A percentile compares a stretch with the other conserved stretches of the same genome.
These are phyloP conservation scores for Scutellaria baicalensis DNA, from an alignment of 257 asterid species.

Conservation along the genomic window DNA sequence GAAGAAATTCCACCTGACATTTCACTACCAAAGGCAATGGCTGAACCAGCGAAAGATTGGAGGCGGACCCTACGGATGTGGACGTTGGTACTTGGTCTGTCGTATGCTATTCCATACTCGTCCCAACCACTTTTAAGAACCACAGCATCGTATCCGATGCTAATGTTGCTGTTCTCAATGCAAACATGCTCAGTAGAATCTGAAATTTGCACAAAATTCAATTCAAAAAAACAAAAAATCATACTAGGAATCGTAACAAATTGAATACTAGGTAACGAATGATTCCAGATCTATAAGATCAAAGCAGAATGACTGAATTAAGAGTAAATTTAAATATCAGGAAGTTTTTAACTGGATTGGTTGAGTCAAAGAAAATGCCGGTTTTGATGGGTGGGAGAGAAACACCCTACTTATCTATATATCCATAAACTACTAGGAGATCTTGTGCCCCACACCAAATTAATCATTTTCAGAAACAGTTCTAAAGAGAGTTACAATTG, in stretches of 20 bases:
- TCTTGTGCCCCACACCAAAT: too few relatives aligned
- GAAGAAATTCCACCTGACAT: constrained; percentile 92
- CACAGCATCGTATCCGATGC: constrained; percentile 64
- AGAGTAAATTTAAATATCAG: too few relatives aligned
- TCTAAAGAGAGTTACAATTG: too few relatives aligned
- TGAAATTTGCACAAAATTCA: constrained; percentile 16
- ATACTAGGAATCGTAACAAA: background rate
- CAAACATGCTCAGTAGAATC: constrained; percentile 84
- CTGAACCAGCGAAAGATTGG: constrained; percentile 60
- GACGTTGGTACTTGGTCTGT: constrained; percentile 49
- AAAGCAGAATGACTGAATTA: too few relatives aligned
- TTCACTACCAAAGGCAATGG: constrained; percentile 76
- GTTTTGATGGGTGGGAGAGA: too few relatives aligned
- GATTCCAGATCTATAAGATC: too few relatives aligned
- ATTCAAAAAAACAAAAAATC: background rate
- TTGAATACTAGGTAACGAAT: too few relatives aligned
- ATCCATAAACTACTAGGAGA: too few relatives aligned
- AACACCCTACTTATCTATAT: too few relatives aligned
- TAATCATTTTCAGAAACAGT: too few relatives aligned
- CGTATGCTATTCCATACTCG: constrained; percentile 80
- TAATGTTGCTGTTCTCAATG: constrained; percentile 81
- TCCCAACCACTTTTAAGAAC: constrained; percentile 96
- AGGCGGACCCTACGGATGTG: constrained; percentile 48
- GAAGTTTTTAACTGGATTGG: too few relatives aligned
- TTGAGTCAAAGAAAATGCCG: too few relatives aligned